Conservation (phyloP, 768 basidiomycete species). For the Boletus pseudopeckii region DNA sequence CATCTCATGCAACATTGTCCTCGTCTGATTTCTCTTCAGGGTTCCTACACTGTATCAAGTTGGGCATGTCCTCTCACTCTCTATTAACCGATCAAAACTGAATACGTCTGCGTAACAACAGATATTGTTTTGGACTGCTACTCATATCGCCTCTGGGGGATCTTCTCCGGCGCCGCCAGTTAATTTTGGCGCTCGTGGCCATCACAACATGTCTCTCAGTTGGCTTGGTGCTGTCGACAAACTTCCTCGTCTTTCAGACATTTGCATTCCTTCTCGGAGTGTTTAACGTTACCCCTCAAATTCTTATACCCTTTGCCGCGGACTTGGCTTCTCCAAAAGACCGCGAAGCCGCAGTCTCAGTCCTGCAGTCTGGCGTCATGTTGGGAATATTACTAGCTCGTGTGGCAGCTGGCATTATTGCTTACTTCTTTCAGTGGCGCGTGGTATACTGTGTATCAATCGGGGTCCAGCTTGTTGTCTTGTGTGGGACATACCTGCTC, state of each 20-base stretch:
- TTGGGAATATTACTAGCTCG: slow-evolving; percentile 27
- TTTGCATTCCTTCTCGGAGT: slow-evolving; percentile 39
- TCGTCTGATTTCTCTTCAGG: slow-evolving; percentile 28
- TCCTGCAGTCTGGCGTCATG: slow-evolving; percentile 29
- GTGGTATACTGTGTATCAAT: slow-evolving; percentile 41
- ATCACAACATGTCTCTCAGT: slow-evolving; percentile 36
- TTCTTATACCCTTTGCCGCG: slow-evolving; percentile 40
- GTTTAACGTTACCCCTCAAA: slow-evolving; percentile 38
- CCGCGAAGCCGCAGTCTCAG: slow-evolving; percentile 23
- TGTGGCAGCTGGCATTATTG: slow-evolving; percentile 37
- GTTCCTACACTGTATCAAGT: slow-evolving; percentile 65
- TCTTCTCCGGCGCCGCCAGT: slow-evolving; percentile 39
- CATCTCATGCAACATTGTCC: background rate
- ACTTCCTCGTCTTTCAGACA: slow-evolving; percentile 31
- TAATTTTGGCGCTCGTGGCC: slow-evolving; percentile 37
- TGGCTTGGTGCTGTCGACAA: slow-evolving; percentile 35
- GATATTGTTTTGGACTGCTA: slow-evolving; percentile 33
- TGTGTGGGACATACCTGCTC: slow-evolving; percentile 30
- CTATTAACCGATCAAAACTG: background rate
- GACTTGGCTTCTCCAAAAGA: slow-evolving; percentile 38
- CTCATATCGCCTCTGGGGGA: slow-evolving; percentile 45
- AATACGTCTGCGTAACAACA: background rate
- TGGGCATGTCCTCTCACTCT: slow-evolving; percentile 39
- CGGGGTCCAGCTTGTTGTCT: slow-evolving; percentile 27
- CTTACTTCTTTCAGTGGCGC: slow-evolving; percentile 39